Evolutionary conservation across 2,329 filamentous ascomycete species (phyloP).

Genomic region (Chalara sp.): DNA sequence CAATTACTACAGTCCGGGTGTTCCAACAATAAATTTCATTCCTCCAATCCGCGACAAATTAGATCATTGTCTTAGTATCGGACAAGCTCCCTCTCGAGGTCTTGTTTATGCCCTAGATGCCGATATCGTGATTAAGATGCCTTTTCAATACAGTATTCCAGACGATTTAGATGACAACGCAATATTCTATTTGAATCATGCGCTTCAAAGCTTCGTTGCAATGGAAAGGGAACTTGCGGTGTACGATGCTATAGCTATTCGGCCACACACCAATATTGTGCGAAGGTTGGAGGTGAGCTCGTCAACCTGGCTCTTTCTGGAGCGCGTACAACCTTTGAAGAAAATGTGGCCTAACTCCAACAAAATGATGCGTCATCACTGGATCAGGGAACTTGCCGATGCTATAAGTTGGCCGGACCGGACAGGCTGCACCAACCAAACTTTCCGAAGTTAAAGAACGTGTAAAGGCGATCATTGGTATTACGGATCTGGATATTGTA

Average conservation of each 20-base stretch:
- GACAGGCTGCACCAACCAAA: conserved; percentile 8
- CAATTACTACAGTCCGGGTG: too few species aligned
- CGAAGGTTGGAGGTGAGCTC: conserved; percentile 6
- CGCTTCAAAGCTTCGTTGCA: conserved; percentile 8
- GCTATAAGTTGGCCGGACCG: conserved; percentile 6
- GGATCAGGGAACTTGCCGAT: conserved; percentile 7
- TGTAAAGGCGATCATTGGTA: conserved; percentile 9
- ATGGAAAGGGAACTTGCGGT: conserved; percentile 8
- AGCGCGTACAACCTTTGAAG: conserved; percentile 7
- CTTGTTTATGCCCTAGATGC: conserved; percentile 7
- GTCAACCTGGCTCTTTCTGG: conserved; percentile 6
- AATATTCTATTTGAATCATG: conserved; percentile 8
- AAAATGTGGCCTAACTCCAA: conserved; percentile 2
- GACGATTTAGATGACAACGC: conserved; percentile 5
- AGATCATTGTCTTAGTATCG: conserved; percentile 10
- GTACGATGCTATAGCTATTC: conserved; percentile 5
- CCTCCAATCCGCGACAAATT: conserved; percentile 7
- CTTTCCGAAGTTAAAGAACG: conserved; percentile 5
- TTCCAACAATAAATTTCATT: conserved; percentile 10
- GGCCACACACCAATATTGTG: conserved; percentile 6
- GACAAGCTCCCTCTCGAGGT: conserved; percentile 8
- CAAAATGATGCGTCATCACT: conserved; percentile 6
- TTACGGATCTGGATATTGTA: conserved; percentile 5
- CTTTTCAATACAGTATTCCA: conserved; percentile 9
- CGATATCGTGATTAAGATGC: conserved; percentile 8